Base-by-base conservation (phyloP, 208 protist species). In the Willaertia magna region DNA sequence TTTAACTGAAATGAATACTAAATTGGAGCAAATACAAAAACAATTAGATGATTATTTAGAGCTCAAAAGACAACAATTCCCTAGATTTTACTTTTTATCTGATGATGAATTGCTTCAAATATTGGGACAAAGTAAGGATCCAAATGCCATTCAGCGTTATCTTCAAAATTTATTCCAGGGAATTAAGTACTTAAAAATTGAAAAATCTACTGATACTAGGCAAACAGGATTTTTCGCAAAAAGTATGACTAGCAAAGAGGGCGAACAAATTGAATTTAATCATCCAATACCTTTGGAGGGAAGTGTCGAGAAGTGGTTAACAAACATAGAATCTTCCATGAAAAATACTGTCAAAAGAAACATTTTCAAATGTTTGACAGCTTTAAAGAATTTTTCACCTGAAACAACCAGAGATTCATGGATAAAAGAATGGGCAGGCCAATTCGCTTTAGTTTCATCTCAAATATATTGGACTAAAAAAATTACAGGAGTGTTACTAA, bases 91-190 rank as follows among this genome's bases (percentile, higher is more conserved):
- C 91, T 99, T 99, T 79, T 86, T 98, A 26, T 98, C 96, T 6
- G 97, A 98, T 88, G 95, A 98, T 88, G 97, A 98, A 88, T 86
- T 99, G 86, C 92, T 99, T 30, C 96, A 98, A 92, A 98, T 99
- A 81, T 91, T 99, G 9, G 97, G 97, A 11, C 95, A 99, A 92
- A 93, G 94, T 59, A 96, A 96, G 81, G 96, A 99, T 79, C 97
- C 97, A 1, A 87, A 92, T 84, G 97, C 97, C 89, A 96, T 99
- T 79, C 95, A 98, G 93, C 93, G 93, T 48, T 96, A 99, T 89
- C 88, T 99, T 61, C 94, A 96, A 79, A 99, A 99, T 91, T 98
- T 95, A 92, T 99, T 99, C 89, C 96, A 98, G 87, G 96, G 93
- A 18, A 92, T 98, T 30, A 94, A 96, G 87, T 88, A 90, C 34